These are phyloP conservation scores for Pythium oligandrum DNA, from an alignment of 352 stramenopile species.

Conservation along the genomic window DNA sequence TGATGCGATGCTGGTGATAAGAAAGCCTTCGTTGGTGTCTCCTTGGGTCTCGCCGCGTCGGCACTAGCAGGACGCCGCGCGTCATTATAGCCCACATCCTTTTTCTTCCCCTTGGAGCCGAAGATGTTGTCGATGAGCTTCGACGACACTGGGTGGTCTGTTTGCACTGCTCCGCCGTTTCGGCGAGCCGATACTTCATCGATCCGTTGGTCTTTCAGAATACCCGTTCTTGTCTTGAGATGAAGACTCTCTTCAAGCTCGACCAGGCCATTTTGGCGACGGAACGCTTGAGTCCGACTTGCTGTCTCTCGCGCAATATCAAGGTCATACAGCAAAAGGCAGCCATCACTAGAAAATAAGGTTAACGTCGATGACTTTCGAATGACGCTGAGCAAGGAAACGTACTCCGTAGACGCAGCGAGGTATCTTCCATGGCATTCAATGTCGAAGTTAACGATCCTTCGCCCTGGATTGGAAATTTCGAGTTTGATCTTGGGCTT, in stretches of 20 bases:
- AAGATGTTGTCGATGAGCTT: constrained; percentile 78
- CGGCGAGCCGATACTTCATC: not conserved
- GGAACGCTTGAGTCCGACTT: constrained; percentile 23
- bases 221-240: constrained; percentile 36
- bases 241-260: constrained; percentile 35
- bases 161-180: not conserved
- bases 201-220: constrained; percentile 5
- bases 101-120: constrained; percentile 26
- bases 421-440: constrained; percentile 69
- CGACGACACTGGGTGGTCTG: constrained; percentile 39
- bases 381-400: not conserved
- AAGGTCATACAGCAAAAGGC: constrained; percentile 75
- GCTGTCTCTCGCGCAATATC: constrained; percentile 69
- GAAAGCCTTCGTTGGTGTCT: no score
- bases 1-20: no score
- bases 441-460: constrained; percentile 61
- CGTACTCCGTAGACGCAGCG: constrained; percentile 57
- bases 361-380: constrained; percentile 1
- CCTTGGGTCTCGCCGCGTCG: no score
- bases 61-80: no score
- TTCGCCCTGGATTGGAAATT: constrained; percentile 47
- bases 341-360: constrained; percentile 51
- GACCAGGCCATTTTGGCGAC: constrained; percentile 35
- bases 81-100: no score
- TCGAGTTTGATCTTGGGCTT: constrained; percentile 73